Evolutionary conservation across 805 yeast genomes (phyloP), one percentile per base, ranked within the genome.

Genomic region (Kodamaea sagamina): DNA sequence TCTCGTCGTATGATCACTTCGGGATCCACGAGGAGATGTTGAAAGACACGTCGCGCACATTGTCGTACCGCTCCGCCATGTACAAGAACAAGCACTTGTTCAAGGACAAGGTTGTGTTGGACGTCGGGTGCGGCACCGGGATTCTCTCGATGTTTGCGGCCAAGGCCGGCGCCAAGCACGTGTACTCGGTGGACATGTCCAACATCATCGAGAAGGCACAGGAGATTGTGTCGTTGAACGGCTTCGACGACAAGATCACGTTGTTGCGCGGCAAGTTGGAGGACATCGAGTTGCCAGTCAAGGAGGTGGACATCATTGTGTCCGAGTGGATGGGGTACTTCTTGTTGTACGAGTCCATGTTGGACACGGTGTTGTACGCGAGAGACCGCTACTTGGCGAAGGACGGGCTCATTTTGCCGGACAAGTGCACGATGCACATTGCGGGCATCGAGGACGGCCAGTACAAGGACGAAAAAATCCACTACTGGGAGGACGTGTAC

Each of bases 261-360:
- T 71, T 92, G 46, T 67, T 92, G 41, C 84, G 86, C 65, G 99
- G 99, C 37, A 93, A 93, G 61, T 75, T 93, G 66, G 99, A 93
- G 70, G 99, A 93, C 58, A 87, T 95, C 44, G 76, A 65, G 34
- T 72, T 93, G 54, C 98, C 98, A 29, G 90, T 77, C 52, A 81
- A 82, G 43, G 74, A 86, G 61, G 99, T 93, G 43, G 99, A 93
- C 63, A 92, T 93, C 55, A 93, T 93, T 53, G 83, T 93, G 47
- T 83, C 93, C 50, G 99, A 93, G 67, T 93, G 99, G 99, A 93
- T 93, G 99, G 99, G 99, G 12, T 93, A 93, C 67, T 93, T 93
- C 59, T 68, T 95, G 54, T 75, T 95, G 44, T 93, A 92, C 63
- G 99, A 93, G 75, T 87, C 96, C 48, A 93, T 93, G 99, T 77